Conservation (phyloP, 1,139 yeast species). For the Taphrina populina region DNA sequence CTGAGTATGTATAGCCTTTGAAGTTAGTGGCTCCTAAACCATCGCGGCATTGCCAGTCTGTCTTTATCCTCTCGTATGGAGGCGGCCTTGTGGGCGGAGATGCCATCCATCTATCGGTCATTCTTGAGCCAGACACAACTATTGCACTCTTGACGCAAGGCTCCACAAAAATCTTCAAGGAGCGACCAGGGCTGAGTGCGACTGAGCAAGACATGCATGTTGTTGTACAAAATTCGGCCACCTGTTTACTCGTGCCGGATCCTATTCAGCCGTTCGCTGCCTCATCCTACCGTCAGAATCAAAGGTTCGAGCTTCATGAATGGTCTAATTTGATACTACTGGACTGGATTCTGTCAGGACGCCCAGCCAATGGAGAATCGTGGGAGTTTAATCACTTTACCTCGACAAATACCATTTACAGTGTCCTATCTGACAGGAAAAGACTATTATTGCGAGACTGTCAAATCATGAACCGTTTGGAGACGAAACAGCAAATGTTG, state of each 20-base stretch:
- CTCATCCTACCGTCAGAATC: conserved; percentile 27
- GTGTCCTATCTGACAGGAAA: not conserved
- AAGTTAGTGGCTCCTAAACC: conserved; percentile 32
- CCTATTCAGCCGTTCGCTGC: conserved; percentile 35
- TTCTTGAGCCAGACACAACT: conserved; percentile 15
- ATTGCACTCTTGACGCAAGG: conserved; percentile 35
- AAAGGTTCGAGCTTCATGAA: conserved; percentile 20
- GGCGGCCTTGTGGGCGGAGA: conserved; percentile 37
- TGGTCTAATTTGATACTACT: conserved; percentile 22
- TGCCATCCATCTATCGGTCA: conserved; percentile 11
- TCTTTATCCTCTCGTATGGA: conserved; percentile 35
- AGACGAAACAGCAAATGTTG: conserved; percentile 10
- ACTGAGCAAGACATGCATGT: conserved; percentile 14
- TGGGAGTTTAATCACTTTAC: conserved; percentile 26
- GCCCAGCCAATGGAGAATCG: conserved; percentile 29
- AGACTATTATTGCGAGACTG: conserved; percentile 6
- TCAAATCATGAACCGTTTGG: conserved; percentile 10
- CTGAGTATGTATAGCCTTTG: conserved; percentile 26
- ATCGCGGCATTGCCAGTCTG: conserved; percentile 8
- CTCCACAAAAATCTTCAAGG: conserved; percentile 34
- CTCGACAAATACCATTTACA: conserved; percentile 24
- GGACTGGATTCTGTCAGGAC: conserved; percentile 35
- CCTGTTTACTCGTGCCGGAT: conserved; percentile 32
- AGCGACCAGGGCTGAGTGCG: conserved; percentile 1
- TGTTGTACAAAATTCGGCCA: not conserved